Evolutionary conservation across 345 rosid species (phyloP).

Genomic region (Dimocarpus longan): DNA sequence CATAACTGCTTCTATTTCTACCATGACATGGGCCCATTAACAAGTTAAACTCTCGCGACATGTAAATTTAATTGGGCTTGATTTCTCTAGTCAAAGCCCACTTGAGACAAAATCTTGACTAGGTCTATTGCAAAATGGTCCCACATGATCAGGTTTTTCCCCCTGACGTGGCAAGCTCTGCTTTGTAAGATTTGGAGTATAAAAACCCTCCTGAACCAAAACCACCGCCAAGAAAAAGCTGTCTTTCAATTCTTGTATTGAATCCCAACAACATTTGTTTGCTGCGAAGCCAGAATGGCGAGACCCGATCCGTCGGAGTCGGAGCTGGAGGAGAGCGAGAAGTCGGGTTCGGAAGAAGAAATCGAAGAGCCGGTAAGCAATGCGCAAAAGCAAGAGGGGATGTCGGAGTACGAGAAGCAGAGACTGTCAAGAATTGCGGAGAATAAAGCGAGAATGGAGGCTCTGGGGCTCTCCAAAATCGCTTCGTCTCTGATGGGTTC

Average conservation of each 20-base stretch:
- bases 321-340: conserved; percentile 33
- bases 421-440: conserved; percentile 74
- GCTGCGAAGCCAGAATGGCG: conserved; percentile 24
- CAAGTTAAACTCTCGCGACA: neutral
- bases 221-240: conserved; percentile 7
- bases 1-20: no score
- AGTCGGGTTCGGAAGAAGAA: conserved; percentile 37
- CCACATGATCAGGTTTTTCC: neutral
- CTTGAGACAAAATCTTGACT: neutral
- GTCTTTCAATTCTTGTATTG: neutral
- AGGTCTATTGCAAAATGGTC: neutral
- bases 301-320: conserved; percentile 23
- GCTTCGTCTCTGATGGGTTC: conserved; percentile 54
- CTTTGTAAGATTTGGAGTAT: neutral
- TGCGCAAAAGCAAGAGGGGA: conserved; percentile 24
- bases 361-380: conserved; percentile 16
- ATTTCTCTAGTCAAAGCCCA: neutral
- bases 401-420: conserved; percentile 68
- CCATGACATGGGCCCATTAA: neutral
- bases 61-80: neutral
- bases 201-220: neutral
- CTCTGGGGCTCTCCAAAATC: conserved; percentile 64
- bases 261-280: neutral
- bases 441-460: conserved; percentile 81
- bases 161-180: neutral